Percentiles rank a stretch among this genome's conserved stretches.
phyloP scores from a whole-genome alignment of 768 basidiomycete genomes.

The Boletus edulis region DNA sequence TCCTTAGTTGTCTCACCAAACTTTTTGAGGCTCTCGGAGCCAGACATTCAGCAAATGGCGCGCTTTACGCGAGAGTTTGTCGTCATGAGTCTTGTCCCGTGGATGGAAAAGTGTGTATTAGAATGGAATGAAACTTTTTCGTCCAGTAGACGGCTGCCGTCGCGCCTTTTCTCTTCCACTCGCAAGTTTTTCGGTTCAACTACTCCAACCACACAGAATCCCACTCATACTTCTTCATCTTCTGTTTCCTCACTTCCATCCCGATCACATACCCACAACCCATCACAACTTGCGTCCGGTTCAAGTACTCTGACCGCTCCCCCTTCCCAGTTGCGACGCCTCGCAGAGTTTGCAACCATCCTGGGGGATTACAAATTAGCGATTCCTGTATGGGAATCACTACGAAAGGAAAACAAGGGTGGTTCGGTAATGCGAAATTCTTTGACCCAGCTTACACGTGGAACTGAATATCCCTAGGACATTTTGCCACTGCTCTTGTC shows the following conservation, averaged over 20 bases:
- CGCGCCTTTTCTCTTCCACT: conserved; percentile 82
- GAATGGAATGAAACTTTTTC: conserved; percentile 93
- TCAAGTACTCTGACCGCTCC: conserved; percentile 30
- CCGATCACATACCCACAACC: conserved; percentile 38
- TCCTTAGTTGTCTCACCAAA: conserved; percentile 17
- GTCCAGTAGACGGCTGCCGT: conserved; percentile 76
- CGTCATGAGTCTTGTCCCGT: conserved; percentile 86
- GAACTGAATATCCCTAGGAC: conserved; percentile 50
- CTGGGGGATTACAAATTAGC: conserved; percentile 90
- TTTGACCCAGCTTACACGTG: neutral
- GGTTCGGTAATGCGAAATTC: conserved; percentile 60
- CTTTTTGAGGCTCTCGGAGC: conserved; percentile 55
- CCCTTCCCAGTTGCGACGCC: conserved; percentile 73
- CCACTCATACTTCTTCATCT: conserved; percentile 39
- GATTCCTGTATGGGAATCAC: conserved; percentile 75
- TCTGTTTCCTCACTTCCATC: conserved; percentile 32
- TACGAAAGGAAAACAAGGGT: conserved; percentile 83
- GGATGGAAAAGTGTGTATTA: conserved; percentile 93
- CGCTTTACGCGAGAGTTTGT: conserved; percentile 86
- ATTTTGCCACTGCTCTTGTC: conserved; percentile 73
- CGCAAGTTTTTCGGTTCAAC: conserved; percentile 77
- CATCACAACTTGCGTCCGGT: conserved; percentile 28
- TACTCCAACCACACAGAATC: conserved; percentile 44
- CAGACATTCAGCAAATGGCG: conserved; percentile 71
- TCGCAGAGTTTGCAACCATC: conserved; percentile 94